A percentile compares a stretch with the other conserved stretches of the same genome.
Evolutionary conservation across 2,329 filamentous ascomycete species (phyloP).

Genomic region (Phialocephala subalpina): DNA sequence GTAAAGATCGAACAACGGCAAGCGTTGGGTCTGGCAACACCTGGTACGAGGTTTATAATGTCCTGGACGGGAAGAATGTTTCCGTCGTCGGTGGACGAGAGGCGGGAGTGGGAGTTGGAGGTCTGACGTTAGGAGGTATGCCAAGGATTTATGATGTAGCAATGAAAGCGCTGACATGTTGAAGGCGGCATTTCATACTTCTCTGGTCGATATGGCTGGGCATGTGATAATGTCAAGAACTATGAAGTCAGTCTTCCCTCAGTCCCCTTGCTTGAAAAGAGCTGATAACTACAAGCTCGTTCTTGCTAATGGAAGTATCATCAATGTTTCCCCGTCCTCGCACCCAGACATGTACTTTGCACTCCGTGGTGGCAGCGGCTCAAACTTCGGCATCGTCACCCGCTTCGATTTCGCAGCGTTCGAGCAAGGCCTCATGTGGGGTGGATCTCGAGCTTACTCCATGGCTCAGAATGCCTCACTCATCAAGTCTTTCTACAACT

Average conservation of each 20-base stretch:
- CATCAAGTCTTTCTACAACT: constrained; percentile 27
- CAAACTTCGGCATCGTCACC: constrained; percentile 44
- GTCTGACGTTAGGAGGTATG: constrained; percentile 36
- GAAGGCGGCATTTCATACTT: constrained; percentile 36
- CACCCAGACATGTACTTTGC: constrained; percentile 45
- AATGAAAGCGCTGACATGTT: neutral
- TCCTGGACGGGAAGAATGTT: constrained; percentile 43
- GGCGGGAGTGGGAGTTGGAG: constrained; percentile 33
- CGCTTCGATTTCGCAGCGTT: constrained; percentile 53
- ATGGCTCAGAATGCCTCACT: constrained; percentile 3
- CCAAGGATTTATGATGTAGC: neutral
- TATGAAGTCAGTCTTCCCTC: constrained; percentile 34
- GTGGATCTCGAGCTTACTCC: constrained; percentile 28
- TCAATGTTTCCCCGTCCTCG: constrained; percentile 36
- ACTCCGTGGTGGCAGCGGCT: constrained; percentile 44
- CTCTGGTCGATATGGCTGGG: constrained; percentile 30
- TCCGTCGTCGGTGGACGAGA: constrained; percentile 48
- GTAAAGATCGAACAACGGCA: constrained; percentile 39
- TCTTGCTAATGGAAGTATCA: constrained; percentile 41
- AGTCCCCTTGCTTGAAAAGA: neutral
- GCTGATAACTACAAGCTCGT: constrained; percentile 34
- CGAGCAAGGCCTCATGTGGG: constrained; percentile 33
- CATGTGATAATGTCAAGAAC: constrained; percentile 32
- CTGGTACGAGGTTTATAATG: constrained; percentile 49
- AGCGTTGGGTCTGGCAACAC: constrained; percentile 46